Evolutionary conservation across 2,329 filamentous ascomycete genomes (phyloP), one percentile per base, ranked within the genome.

Genomic region (Zalaria obscura): DNA sequence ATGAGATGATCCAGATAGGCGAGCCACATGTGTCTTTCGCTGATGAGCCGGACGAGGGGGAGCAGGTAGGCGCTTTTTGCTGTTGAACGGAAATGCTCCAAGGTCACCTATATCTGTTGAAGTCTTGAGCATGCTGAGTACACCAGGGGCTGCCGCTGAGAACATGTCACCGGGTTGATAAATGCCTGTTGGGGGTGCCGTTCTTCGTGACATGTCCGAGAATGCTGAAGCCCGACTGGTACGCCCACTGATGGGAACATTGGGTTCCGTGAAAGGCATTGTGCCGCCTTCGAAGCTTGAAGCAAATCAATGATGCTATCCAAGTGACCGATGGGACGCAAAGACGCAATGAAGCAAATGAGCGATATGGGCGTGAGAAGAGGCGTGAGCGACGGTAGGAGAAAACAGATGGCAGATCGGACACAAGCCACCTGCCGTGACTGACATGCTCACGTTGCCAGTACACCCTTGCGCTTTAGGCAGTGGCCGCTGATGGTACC

Each of bases 111-210:
- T 61, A 49, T 70, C 67, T 1, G 65, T 70, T 5, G 62, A 63
- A 7, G 66, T 69, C 44, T 64, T 63, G 42, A 70, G 63, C 67
- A 70, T 70, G 47, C 63, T 67, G 54, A 66, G 56, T 45, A 70
- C 60, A 34, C 62, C 65, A 26, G 62, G 61, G 55, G 51, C 44
- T 43, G 57, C 40, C 36, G 51, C 43, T 43, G 51, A 46, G 48
- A 53, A 44, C 47, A 48, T 45, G 47, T 55, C 53, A 55, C 44
- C 56, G 51, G 18, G 18, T 38, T 55, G 32, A 11, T 52, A 51
- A 37, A 49, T 49, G 27, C 51, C 50, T 9, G 50, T 45, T 40
- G 51, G 53, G 32, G 55, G 55, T 32, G 59, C 53, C 3, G 35
- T 26, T 27, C 26, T 26, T 34, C 36, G 40, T 38, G 60, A 60